Conservation (phyloP, 805 yeast species). For the Vanderwaltozyma verrucispora region DNA sequence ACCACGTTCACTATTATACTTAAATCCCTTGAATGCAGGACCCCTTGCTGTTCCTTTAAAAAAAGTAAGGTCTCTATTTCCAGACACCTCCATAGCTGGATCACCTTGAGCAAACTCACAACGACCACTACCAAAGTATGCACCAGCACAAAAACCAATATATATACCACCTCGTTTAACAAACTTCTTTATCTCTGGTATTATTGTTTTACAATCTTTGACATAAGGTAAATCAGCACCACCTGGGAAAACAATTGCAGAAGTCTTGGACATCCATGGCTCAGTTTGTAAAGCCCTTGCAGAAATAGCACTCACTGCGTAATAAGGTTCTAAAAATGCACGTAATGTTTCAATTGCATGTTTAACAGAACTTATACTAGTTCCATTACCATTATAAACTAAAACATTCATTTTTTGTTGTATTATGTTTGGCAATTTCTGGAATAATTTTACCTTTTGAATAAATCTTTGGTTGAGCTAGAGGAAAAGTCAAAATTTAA, state of each 20-base stretch:
- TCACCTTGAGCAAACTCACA: slow-evolving; percentile 81
- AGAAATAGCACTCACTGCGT: slow-evolving; percentile 70
- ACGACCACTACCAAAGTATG: slow-evolving; percentile 63
- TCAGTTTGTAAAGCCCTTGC: slow-evolving; percentile 56
- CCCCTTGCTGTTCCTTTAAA: slow-evolving; percentile 83
- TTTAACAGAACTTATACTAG: slow-evolving; percentile 77
- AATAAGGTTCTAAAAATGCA: slow-evolving; percentile 68
- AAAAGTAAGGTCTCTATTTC: slow-evolving; percentile 70
- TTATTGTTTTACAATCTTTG: slow-evolving; percentile 55
- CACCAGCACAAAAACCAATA: slow-evolving; percentile 94
- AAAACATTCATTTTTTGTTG: slow-evolving; percentile 49
- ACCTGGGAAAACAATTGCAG: slow-evolving; percentile 82
- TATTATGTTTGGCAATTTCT: too few relatives aligned
- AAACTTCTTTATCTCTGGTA: slow-evolving; percentile 48
- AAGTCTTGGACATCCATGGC: slow-evolving; percentile 80
- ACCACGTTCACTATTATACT: slow-evolving; percentile 68
- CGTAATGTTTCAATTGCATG: slow-evolving; percentile 74
- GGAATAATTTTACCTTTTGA: too few relatives aligned
- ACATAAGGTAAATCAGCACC: slow-evolving; percentile 94
- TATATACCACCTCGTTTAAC: slow-evolving; percentile 70
- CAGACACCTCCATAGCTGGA: slow-evolving; percentile 65
- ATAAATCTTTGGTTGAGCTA: too few relatives aligned
- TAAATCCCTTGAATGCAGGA: slow-evolving; percentile 68
- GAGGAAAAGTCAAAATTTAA: too few relatives aligned
- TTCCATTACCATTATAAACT: slow-evolving; percentile 67